Conservation (phyloP, 306 rosid species). For the Cucurbita maxima region DNA sequence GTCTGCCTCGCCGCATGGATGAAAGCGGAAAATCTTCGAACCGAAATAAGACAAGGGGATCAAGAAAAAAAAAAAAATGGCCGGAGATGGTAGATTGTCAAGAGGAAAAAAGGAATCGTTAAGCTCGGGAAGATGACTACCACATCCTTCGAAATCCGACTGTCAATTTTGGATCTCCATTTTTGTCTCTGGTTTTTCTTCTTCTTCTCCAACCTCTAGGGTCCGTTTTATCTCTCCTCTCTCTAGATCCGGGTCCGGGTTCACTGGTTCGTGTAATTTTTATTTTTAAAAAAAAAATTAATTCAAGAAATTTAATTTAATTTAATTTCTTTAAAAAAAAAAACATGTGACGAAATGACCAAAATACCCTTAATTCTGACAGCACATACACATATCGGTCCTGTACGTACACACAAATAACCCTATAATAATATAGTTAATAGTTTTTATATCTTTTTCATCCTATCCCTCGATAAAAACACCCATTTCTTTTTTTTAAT, state of each 20-base stretch:
- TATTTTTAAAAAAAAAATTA: neutral
- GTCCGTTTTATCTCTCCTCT: slow-evolving; percentile 1
- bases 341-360: neutral
- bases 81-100: slow-evolving; percentile 21
- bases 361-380: neutral
- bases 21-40: neutral
- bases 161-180: slow-evolving; percentile 13
- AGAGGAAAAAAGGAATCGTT: slow-evolving; percentile 1
- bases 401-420: neutral
- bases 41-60: neutral
- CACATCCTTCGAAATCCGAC: slow-evolving; percentile 16
- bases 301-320: neutral
- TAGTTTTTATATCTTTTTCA: too few relatives aligned
- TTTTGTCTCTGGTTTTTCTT: neutral
- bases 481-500: neutral
- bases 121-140: neutral
- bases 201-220: neutral
- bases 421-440: neutral
- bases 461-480: neutral
- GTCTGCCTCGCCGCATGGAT: slow-evolving; percentile 61
- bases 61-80: neutral
- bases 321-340: too few relatives aligned
- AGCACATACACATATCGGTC: neutral
- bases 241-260: slow-evolving; percentile 9
- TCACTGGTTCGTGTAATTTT: slow-evolving; percentile 1